Base-by-base conservation (phyloP, 2,329 filamentous ascomycete genomes). In the Xylariaceae sp. region DNA sequence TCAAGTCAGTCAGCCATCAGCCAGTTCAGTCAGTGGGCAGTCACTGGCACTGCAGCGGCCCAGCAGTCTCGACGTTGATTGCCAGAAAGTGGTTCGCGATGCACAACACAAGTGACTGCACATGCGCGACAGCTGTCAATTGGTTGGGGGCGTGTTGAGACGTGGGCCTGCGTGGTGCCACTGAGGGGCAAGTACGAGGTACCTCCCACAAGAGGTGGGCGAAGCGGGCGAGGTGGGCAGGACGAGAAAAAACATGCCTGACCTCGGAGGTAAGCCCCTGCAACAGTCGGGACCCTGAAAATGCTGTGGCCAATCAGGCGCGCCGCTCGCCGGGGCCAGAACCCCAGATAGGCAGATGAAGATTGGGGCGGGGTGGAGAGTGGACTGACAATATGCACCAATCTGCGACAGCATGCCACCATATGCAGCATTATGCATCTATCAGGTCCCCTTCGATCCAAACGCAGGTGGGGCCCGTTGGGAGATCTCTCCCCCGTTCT, bases 131-230 rank as follows among this genome's bases (percentile, higher is more conserved):
- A 61, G 57, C 53, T 57, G 57, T 51, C 51, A 47, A 51, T 18
- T 44, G 54, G 41, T 44, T 50, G 49, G 56, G 34, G 55, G 17
- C 58, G 61, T 54, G 51, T 45, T n/a, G 41, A 15, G 13, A 45
- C 13, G 13, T 51, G 59, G 56, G 61, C 54, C 51, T 53, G 58
- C 47, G 55, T 51, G 49, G 59, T 56, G 59, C 61, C 59, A 63
- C 54, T 61, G 57, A 58, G 56, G 61, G 59, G 59, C 54, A 34
- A 55, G 23, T 30, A 30, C 23, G 23, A 30, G 23, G 23, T 30
- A 30, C 23, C 23, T 30, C 23, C 23, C 23, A 30, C 23, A 30
- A 30, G 23, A 30, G 23, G 23, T 30, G 23, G 23, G 23, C 23
- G 23, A 30, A 30, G 23, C 23, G 23, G 23, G 23, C 23, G 23